Evolutionary conservation across 306 rosid species (phyloP).

Genomic region (Vigna hirtella): DNA sequence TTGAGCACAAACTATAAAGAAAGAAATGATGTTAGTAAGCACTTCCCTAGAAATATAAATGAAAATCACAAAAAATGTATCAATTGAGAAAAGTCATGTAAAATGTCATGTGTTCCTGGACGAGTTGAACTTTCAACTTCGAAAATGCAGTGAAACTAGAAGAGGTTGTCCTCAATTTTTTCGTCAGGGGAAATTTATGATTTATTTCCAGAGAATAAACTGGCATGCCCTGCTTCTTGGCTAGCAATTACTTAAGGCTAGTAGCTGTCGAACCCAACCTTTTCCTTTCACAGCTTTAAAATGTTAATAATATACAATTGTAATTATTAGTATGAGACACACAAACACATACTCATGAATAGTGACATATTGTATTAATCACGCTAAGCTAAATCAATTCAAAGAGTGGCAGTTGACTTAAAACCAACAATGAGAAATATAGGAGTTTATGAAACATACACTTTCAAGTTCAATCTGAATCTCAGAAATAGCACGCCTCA

Average conservation of each 20-base stretch:
- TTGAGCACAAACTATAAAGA: conserved; percentile 25
- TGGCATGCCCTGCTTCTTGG: not conserved
- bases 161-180: not conserved
- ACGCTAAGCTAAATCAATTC: conserved; percentile 21
- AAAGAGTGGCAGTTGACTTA: conserved; percentile 27
- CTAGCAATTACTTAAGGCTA: not conserved
- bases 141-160: conserved; percentile 7
- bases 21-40: conserved; percentile 2
- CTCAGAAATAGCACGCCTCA: conserved; percentile 85
- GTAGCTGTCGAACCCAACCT: not conserved
- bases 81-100: conserved; percentile 1
- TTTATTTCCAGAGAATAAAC: conserved; percentile 29
- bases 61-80: conserved; percentile 23
- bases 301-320: not conserved
- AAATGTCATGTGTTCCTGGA: not conserved
- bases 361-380: conserved; percentile 14
- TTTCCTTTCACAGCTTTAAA: not conserved
- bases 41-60: not conserved
- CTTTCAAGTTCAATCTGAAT: conserved; percentile 82
- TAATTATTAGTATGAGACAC: not conserved
- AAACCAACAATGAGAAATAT: conserved; percentile 13
- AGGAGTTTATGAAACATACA: conserved; percentile 56
- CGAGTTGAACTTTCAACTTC: conserved; percentile 6
- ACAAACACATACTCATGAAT: not conserved
- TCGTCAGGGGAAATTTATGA: not conserved